Base-by-base conservation (phyloP, 371 early-diverging fungal species). In the Mortierella sp. region DNA sequence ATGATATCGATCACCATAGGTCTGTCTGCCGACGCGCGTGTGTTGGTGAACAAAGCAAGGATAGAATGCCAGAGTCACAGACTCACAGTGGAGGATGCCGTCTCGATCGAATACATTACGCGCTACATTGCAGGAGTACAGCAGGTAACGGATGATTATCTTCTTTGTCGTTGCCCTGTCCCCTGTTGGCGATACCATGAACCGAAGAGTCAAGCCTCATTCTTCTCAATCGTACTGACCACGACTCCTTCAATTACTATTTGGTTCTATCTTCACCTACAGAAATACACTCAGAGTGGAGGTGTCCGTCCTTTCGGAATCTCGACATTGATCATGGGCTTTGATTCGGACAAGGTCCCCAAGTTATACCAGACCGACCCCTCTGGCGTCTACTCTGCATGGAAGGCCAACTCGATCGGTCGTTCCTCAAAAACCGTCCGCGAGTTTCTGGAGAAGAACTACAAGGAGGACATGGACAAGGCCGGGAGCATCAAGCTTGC, bases 281-380 rank as follows among this genome's bases (percentile, higher is more conserved):
- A 98, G 96, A 96, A 96, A 95, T 99, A 99, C 91, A 99, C 99
- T 47, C 99, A 99, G 88, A 95, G 96, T 87, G 98, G 98, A 85
- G 99, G 99, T 87, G 96, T 97, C 26, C 95, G 99, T 85, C 99
- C 99, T 37, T 99, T 99, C 88, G 99, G 99, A 79, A 96, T 99
- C 70, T 97, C 98, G 66, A 97, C 98, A 58, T 91, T 99, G 58
- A 91, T 99, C 78, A 95, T 99, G 80, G 99, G 99, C n/a, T 93
- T 95, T 80, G 94, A 93, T 70, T 87, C 90, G 8, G 93, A 94
- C 85, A 92, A 94, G 78, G 90, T 89, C 24, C 99, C 99, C 43
- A 93, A 94, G 84, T 93, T 99, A 73, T 99, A 96, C 91, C 96
- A 99, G 89, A 98, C 99, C 26, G 99, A 99, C 79, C 99, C 99